phyloP scores from a whole-genome alignment of 108 stramenopile species.

The Cyclotella sp. region DNA sequence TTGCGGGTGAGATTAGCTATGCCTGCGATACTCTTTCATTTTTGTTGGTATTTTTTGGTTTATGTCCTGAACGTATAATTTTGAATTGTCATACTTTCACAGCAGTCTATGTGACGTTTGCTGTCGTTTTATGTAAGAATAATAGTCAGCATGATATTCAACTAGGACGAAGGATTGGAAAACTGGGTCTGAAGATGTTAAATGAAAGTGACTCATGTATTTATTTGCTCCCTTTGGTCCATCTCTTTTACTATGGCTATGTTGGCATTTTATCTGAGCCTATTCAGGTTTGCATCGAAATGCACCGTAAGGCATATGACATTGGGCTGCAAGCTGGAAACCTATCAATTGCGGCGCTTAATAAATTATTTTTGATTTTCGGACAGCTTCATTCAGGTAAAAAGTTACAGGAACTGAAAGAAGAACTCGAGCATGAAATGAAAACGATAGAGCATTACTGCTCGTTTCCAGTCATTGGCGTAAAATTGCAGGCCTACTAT shows the following conservation, averaged over 20 bases:
- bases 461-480: neutral
- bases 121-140: conserved; percentile 11
- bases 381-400: neutral
- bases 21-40: too few relatives aligned
- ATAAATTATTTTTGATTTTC: neutral
- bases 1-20: conserved; percentile 5
- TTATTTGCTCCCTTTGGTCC: neutral
- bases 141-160: neutral
- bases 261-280: neutral
- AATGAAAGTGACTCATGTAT: conserved; percentile 12
- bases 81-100: neutral
- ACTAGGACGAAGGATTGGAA: conserved; percentile 22
- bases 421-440: neutral
- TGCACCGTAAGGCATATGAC: neutral
- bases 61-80: neutral
- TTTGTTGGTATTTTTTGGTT: neutral
- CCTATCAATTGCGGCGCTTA: neutral
- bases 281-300: neutral
- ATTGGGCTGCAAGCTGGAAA: neutral
- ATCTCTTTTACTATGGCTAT: neutral
- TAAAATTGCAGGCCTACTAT: neutral
- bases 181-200: conserved; percentile 13
- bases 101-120: conserved; percentile 19
- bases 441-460: neutral
- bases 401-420: neutral